phyloP scores from a whole-genome alignment of 352 stramenopile species.

The Globisporangium uncinulatum region DNA sequence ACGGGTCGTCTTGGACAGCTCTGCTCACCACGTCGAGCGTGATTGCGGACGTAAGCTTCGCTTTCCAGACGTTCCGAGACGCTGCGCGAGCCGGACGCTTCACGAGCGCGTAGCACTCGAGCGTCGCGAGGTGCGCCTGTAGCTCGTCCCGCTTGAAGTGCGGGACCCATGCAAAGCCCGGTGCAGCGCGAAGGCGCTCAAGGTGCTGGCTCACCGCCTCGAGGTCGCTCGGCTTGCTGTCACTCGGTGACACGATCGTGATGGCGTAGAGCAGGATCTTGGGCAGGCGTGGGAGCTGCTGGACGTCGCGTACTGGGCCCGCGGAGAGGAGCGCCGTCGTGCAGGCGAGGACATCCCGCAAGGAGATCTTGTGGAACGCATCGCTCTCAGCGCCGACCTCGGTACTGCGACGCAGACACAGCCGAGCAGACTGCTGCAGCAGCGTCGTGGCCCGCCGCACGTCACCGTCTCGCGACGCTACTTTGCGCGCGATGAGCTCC shows the following conservation, averaged over 20 bases:
- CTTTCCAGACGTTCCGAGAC: conserved; percentile 36
- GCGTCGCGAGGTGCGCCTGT: conserved; percentile 49
- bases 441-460: conserved; percentile 52
- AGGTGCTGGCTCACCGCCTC: conserved; percentile 45
- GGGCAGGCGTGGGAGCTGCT: conserved; percentile 52
- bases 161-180: conserved; percentile 50
- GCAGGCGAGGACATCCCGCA: conserved; percentile 35
- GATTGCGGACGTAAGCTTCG: conserved; percentile 45
- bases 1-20: conserved; percentile 40
- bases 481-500: conserved; percentile 62
- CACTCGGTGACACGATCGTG: conserved; percentile 40
- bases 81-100: conserved; percentile 23
- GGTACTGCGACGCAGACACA: conserved; percentile 21
- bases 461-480: conserved; percentile 61
- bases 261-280: conserved; percentile 68
- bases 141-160: conserved; percentile 53
- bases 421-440: conserved; percentile 51
- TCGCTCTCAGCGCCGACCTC: neutral
- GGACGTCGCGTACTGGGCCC: conserved; percentile 41
- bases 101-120: conserved; percentile 69
- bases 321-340: conserved; percentile 32
- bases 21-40: conserved; percentile 31
- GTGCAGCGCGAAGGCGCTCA: conserved; percentile 22
- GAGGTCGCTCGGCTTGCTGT: conserved; percentile 29
- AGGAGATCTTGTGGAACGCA: conserved; percentile 15